Evolutionary conservation across 1,284 basidiomycete species (phyloP), one percentile per base, ranked within the genome.

Genomic region (Schizophyllum commune): DNA sequence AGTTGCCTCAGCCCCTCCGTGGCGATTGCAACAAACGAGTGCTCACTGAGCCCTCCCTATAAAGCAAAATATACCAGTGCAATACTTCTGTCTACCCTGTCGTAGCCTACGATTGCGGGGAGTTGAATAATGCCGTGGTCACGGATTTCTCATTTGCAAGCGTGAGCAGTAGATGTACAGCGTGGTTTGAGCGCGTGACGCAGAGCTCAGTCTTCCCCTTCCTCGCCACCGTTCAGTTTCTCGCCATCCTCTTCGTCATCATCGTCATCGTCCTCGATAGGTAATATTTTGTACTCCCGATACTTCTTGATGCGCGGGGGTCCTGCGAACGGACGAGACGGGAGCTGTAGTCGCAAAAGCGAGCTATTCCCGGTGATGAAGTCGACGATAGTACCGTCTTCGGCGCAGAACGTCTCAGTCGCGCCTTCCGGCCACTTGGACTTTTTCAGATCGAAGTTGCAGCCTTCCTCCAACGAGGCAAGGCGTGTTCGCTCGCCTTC

Each of bases 361-460:
- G 9, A 4, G 13, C 2, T 47, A 3, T 47, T 47, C 3, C 17
- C 17, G 9, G 9, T 17, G 39, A 47, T 17, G 8, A 47, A 17
- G 2, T 47, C 39, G 39, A 47, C 17, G 13, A 47, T 8, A 47
- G 8, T 17, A 17, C 39, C 39, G 17, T 47, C 39, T 3, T 17
- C 17, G 8, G 39, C 39, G 39, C 39, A 47, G 39, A 47, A 47
- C 13, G 39, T 47, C 39, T 47, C 39, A 4, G 39, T 47, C 13
- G 39, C 39, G 17, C 17, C 39, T 11, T 55, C 7, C 27, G 0
- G 52, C n/a, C 55, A 17, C 55, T 15, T 47, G n/a, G 51, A 19
- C 34, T 55, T 51, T 57, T 57, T n/a, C 56, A 83, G 82, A 61
- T 65, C 84, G 58, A 82, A 84, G 68, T 79, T 76, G 32, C 84